Percentiles rank a stretch among this genome's conserved stretches.
Conservation (phyloP, 257 asterid genomes). For the Fraxinus cuspidata region DNA sequence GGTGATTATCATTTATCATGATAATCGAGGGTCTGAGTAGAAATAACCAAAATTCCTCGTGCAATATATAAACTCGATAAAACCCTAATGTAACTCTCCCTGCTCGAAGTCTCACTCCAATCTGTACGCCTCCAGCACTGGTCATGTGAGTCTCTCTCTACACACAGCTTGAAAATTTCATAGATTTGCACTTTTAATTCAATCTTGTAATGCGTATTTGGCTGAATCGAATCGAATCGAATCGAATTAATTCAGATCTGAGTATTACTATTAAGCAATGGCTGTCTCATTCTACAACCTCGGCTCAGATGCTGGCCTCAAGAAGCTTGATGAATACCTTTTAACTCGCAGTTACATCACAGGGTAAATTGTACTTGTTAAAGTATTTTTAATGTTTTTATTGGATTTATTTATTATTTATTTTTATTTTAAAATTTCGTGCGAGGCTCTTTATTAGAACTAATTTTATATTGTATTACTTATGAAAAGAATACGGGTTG, state of each 20-base stretch:
- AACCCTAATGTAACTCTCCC: conserved; percentile 7
- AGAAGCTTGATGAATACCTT: conserved; percentile 91
- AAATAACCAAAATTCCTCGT: conserved; percentile 12
- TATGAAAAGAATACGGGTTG: neutral
- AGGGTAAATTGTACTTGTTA: conserved; percentile 52
- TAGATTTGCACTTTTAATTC: neutral
- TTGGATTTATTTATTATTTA: neutral
- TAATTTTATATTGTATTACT: neutral
- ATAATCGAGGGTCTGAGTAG: neutral
- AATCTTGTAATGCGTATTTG: neutral
- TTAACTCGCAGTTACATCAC: conserved; percentile 78
- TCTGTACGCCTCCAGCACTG: neutral
- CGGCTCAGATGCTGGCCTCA: conserved; percentile 61
- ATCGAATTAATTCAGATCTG: neutral
- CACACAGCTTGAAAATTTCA: too few species aligned
- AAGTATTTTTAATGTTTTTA: neutral
- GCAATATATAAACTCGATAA: neutral
- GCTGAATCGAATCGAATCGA: neutral
- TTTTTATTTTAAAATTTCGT: neutral
- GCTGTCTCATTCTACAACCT: conserved; percentile 58
- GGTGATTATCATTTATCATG: neutral
- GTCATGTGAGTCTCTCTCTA: conserved; percentile 23
- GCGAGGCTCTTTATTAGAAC: neutral
- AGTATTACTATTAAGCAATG: conserved; percentile 42
- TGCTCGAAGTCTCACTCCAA: neutral